Evolutionary conservation across 1,284 basidiomycete species (phyloP), one percentile per base, ranked within the genome.

Genomic region (Omphalotus olearius): DNA sequence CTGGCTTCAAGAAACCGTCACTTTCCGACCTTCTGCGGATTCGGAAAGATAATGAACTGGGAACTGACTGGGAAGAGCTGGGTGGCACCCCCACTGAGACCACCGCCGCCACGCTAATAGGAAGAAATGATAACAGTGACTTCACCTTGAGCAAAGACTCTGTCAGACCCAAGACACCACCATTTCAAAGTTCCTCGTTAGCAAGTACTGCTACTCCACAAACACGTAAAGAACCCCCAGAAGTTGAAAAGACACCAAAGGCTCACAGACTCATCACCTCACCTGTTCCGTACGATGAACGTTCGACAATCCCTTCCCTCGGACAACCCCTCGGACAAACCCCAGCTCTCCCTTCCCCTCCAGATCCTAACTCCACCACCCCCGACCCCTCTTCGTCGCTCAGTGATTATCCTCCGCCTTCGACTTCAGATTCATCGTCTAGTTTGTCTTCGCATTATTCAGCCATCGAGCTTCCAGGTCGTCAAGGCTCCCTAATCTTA

Each of bases 361-460:
- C 79, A 47, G 82, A 85, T 55, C 73, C 75, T 47, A 70, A 76
- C 18, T 80, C 79, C 17, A 73, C 80, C 13, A 89, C 87, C 6
- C 88, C 87, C 13, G 87, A 89, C 65, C 85, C 84, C 13, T 76
- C 78, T 16, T 83, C 82, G 17, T 82, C 81, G 9, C 60, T 81
- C 40, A 83, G 83, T 53, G 82, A 82, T 56, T 83, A 78, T 63
- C 78, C 79, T 25, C 67, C 70, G 28, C 69, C 67, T 26, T 74
- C 76, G 4, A 75, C 76, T 6, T 76, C 76, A 13, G 74, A 73
- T 56, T 75, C 75, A 23, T 78, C 76, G 25, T 74, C 73, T 2
- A 69, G 71, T 38, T 41, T 46, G 3, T 79, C 75, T 10, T 78
- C 74, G 13, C 71, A 69, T 59, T 76, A 71, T 55, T 76, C 72